Evolutionary conservation across 148 eudicot species (phyloP).

Genomic region (Chenopodium suecicum): DNA sequence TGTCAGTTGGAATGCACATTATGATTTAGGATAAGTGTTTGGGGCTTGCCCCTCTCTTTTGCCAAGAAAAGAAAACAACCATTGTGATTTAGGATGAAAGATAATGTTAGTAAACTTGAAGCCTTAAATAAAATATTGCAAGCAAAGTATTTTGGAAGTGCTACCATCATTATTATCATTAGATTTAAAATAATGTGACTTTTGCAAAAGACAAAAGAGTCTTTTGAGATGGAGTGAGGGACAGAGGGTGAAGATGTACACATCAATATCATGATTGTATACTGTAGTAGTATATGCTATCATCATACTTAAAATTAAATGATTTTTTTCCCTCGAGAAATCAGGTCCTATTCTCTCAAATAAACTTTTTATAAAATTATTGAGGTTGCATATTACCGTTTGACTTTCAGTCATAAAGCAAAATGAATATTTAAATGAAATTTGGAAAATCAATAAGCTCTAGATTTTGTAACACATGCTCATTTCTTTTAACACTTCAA

Average conservation of each 20-base stretch:
- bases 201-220: too few species aligned
- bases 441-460: neutral
- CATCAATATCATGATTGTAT: neutral
- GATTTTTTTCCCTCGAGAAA: neutral
- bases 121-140: neutral
- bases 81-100: neutral
- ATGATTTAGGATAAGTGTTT: neutral
- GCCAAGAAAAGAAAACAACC: too few species aligned
- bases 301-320: neutral
- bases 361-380: neutral
- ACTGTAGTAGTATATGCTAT: neutral
- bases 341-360: too few species aligned
- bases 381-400: neutral
- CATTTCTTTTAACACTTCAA: neutral
- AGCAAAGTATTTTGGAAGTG: neutral
- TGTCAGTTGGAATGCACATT: neutral
- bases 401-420: neutral
- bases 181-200: too few species aligned
- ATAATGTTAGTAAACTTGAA: neutral
- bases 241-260: neutral
- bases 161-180: neutral
- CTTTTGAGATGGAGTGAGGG: neutral
- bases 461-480: neutral
- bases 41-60: too few species aligned
- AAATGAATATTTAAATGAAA: neutral